Evolutionary conservation across 2,329 filamentous ascomycete species (phyloP).

Genomic region (Pseudogymnoascus sp.): DNA sequence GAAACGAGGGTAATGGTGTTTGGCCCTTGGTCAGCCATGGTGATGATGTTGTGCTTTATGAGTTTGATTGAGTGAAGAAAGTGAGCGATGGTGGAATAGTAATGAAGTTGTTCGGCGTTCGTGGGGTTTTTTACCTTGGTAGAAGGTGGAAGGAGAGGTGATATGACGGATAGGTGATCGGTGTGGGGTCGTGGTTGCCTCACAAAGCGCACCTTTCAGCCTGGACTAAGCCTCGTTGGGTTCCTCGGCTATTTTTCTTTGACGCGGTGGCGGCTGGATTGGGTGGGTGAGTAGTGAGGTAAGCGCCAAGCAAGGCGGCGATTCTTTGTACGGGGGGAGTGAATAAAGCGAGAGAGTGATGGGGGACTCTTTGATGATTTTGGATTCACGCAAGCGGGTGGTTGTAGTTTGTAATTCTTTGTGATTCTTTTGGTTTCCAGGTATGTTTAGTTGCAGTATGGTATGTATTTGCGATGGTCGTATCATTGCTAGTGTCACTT

Average conservation of each 20-base stretch:
- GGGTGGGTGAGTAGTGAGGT: neutral
- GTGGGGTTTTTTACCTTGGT: neutral
- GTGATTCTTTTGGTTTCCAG: neutral
- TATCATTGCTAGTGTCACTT: neutral
- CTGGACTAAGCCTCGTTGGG: neutral
- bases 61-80: neutral
- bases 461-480: neutral
- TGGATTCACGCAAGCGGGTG: neutral
- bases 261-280: neutral
- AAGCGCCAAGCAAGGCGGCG: neutral
- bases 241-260: neutral
- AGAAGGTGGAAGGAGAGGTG: neutral
- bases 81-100: neutral
- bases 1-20: constrained; percentile 37
- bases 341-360: neutral
- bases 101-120: neutral
- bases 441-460: neutral
- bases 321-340: neutral
- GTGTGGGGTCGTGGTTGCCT: neutral
- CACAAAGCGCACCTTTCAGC: neutral
- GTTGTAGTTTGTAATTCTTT: neutral
- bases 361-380: neutral
- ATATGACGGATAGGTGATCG: neutral
- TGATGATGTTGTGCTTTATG: neutral
- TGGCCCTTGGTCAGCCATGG: constrained; percentile 9